Percentiles rank a stretch among this genome's conserved stretches.
phyloP scores from a whole-genome alignment of 352 stramenopile species.

The Phytophthora uliginosa region DNA sequence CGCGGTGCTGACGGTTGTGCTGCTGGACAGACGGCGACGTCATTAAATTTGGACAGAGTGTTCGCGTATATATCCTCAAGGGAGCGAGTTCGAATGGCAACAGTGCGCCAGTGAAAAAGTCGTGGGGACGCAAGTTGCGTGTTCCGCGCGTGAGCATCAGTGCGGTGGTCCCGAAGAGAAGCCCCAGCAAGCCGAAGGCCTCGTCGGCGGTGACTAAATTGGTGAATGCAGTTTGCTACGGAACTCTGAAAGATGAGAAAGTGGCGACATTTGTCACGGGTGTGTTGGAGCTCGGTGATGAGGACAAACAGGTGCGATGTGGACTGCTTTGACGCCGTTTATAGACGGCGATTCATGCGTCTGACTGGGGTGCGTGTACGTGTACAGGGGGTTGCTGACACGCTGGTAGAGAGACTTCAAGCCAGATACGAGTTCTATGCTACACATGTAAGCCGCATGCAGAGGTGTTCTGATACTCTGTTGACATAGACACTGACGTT shows the following conservation, averaged over 20 bases:
- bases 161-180: slow-evolving; percentile 75
- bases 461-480: neutral
- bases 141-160: slow-evolving; percentile 81
- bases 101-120: slow-evolving; percentile 85
- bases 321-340: neutral
- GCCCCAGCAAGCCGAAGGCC: slow-evolving; percentile 60
- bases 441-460: slow-evolving; percentile 53
- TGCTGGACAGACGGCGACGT: slow-evolving; percentile 75
- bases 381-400: slow-evolving; percentile 75
- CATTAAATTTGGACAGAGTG: slow-evolving; percentile 90
- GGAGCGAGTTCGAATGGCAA: slow-evolving; percentile 66
- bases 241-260: slow-evolving; percentile 78
- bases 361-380: slow-evolving; percentile 3
- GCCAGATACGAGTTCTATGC: slow-evolving; percentile 89
- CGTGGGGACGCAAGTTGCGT: slow-evolving; percentile 82
- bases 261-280: slow-evolving; percentile 72
- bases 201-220: slow-evolving; percentile 75
- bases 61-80: slow-evolving; percentile 88
- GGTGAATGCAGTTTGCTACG: slow-evolving; percentile 88
- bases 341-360: neutral
- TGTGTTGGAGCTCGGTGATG: slow-evolving; percentile 74
- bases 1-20: neutral
- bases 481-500: neutral
- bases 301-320: slow-evolving; percentile 70
- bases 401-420: slow-evolving; percentile 87